A percentile compares a stretch with the other conserved stretches of the same genome.
These are phyloP conservation scores for Jaltomata sinuosa DNA, from an alignment of 257 asterid species.

Conservation along the genomic window DNA sequence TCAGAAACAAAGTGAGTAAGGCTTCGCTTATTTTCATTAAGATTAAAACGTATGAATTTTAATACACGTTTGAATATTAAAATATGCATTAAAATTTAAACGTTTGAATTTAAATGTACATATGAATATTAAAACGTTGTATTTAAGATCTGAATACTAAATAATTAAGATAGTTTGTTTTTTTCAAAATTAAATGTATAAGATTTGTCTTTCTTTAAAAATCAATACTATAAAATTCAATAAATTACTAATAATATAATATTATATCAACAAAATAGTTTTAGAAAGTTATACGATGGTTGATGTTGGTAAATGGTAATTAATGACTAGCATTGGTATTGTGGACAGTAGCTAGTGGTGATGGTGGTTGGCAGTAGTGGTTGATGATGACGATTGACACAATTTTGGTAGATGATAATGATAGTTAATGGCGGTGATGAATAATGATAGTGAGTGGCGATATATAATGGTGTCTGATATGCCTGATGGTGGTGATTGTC, in stretches of 20 bases:
- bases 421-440: too few relatives aligned
- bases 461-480: not conserved
- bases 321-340: not conserved
- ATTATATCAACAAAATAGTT: not conserved
- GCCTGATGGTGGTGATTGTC: not conserved
- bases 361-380: not conserved
- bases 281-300: not conserved
- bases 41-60: too few relatives aligned
- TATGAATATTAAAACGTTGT: not conserved
- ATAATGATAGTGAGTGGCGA: not conserved
- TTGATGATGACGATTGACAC: not conserved
- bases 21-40: not conserved
- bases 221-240: not conserved
- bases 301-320: not conserved
- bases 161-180: not conserved
- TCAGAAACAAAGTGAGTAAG: not conserved
- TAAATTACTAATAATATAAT: not conserved
- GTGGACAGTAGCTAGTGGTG: not conserved
- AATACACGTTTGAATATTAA: too few relatives aligned
- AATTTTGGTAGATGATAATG: too few relatives aligned
- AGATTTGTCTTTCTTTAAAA: not conserved
- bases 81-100: too few relatives aligned
- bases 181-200: not conserved
- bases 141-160: not conserved
- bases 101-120: not conserved